Evolutionary conservation across 306 rosid species (phyloP), one percentile per base, ranked within the genome.

Genomic region (Crataegus laevigata): DNA sequence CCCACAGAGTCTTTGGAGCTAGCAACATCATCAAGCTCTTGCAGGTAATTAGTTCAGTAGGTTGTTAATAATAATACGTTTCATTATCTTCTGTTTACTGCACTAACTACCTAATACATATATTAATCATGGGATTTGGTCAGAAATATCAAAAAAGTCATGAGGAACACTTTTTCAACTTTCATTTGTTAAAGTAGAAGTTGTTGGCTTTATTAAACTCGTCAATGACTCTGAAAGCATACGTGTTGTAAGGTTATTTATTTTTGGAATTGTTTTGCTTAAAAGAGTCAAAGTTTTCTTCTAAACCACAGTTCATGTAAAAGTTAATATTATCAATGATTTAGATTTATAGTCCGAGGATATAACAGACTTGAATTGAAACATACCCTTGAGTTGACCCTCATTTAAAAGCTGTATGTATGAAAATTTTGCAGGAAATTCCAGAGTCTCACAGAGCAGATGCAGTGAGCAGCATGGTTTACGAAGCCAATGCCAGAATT

Each of bases 391-490:
- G 40, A 36, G 40, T 36, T 36, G 40, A 36, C 40, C 10, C 9
- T 36, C 40, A 36, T 36, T 36, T 36, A 36, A 29, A 18, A 24
- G 19, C 12, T n/a, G 11, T 5, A 12, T 66, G 54, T 6, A 15
- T 6, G 30, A 59, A 73, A 60, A 5, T 10, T 25, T 81, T 80
- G 45, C 85, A 94, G 98, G 98, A 94, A 38, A 85, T 94, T 8
- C 94, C 98, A 45, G 98, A 91, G 38, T 72, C 59, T 1, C 97
- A 94, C 13, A 90, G 98, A 79, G 89, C 93, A 45, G 98, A 94
- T 84, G 98, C 98, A 8, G 98, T 94, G 82, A 91, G 97, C 76
- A 94, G 98, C 78, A 94, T 94, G 97, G 98, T 94, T 0, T 94
- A 94, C 34, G 98, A 94, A 80, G 98, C 98, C 54, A 91, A 94